A percentile compares a stretch with the other conserved stretches of the same genome.
These are phyloP conservation scores for Trypanosoma congolense DNA, from an alignment of 208 protist genomes.

Conservation along the genomic window DNA sequence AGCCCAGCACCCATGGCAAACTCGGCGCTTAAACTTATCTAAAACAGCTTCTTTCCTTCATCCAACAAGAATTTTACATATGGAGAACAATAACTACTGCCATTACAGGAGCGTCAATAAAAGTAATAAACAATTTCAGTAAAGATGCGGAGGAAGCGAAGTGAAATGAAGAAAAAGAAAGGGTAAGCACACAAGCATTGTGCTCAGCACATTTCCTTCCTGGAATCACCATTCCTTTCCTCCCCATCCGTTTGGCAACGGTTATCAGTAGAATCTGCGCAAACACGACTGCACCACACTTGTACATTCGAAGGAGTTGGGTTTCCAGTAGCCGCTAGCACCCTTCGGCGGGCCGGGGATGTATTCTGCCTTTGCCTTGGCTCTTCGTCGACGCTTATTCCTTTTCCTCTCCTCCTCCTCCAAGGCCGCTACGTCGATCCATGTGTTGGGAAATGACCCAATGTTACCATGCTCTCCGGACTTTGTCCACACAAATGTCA, in stretches of 20 bases:
- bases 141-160: too few relatives aligned
- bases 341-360: slow-evolving; percentile 30
- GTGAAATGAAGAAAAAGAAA: too few relatives aligned
- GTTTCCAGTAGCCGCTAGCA: slow-evolving; percentile 55
- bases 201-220: too few relatives aligned
- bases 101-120: too few relatives aligned
- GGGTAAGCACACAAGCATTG: too few relatives aligned
- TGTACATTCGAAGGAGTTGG: slow-evolving; percentile 69
- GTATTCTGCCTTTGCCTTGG: slow-evolving; percentile 27
- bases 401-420: slow-evolving; percentile 24
- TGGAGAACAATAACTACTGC: too few relatives aligned
- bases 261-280: slow-evolving; percentile 64
- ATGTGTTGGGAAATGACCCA: slow-evolving; percentile 71
- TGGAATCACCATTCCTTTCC: too few relatives aligned
- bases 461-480: slow-evolving; percentile 52
- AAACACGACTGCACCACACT: slow-evolving; percentile 78
- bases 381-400: slow-evolving; percentile 23
- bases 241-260: not conserved
- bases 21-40: too few relatives aligned
- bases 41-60: too few relatives aligned
- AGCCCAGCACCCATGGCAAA: too few relatives aligned
- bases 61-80: too few relatives aligned
- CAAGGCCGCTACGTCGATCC: slow-evolving; percentile 34
- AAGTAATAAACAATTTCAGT: too few relatives aligned
- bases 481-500: slow-evolving; percentile 29